Evolutionary conservation across 2,329 filamentous ascomycete genomes (phyloP), one percentile per base, ranked within the genome.

Genomic region (Microdochium nivale): DNA sequence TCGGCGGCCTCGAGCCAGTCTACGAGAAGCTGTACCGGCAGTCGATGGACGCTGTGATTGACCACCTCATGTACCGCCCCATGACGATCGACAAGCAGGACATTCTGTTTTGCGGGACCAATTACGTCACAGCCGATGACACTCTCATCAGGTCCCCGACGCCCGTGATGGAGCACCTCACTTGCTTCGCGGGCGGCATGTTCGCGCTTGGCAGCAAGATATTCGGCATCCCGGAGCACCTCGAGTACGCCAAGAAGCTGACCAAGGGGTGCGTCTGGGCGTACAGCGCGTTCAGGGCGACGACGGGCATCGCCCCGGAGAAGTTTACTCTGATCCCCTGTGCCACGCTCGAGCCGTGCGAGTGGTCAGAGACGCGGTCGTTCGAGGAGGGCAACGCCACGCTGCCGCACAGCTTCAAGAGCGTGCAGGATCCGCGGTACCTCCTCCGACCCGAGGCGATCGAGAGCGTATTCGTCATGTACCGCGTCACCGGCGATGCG

Each of bases 61-160:
- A 82, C 49, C 68, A 88, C 56, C 69, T 90, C 3, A 75, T 91
- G 51, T 90, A 84, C 68, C 79, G 83, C 1, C 87, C 87, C 0
- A 83, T 87, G 75, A 76, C 80, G 1, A 79, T 80, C 0, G 69
- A 75, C 3, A 73, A 78, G 46, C 71, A 75, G 2, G 79, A 89
- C 54, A 81, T 90, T 2, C 74, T 90, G 2, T 74, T 89, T 16
- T 72, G 80, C 0, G 84, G 76, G 13, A 64, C 66, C 9, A 61
- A 62, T 9, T 60, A 59, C 23, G 59, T 60, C 19, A 54, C 57
- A 8, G 55, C 64, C 3, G 55, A 61, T 25, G 54, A 59, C 1
- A 52, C 64, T 24, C 53, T 60, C 0, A 52, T 60, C 0, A 52
- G 55, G 16, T 54, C 53, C 3, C 59, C 67, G 3, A 60, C 60